Evolutionary conservation across 495 filamentous ascomycete genomes (phyloP), one percentile per base, ranked within the genome.

Genomic region (Lindgomyces ingoldianus): DNA sequence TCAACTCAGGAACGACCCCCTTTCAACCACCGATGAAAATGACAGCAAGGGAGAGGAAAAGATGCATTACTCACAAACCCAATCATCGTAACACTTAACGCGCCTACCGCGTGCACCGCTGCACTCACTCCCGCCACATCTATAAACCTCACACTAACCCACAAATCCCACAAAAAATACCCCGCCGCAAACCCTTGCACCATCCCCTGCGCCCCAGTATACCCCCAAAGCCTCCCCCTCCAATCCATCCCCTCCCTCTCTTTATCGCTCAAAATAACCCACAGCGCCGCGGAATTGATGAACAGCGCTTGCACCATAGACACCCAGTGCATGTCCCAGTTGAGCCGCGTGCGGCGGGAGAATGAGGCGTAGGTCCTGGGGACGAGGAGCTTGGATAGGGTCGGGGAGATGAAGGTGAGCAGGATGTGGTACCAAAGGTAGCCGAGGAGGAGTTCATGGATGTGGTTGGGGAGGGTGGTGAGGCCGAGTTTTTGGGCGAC

Each of bases 91-190:
- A 66, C 63, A 21, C 36, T 39, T 18, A 66, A 18, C 22, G 62
- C 67, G 3, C 67, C 60, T 1, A 62, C 50, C 1, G 67, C 67
- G 61, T 70, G 67, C 30, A 62, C 21, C 30, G 66, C 25, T 12
- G 55, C 51, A 26, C 50, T 63, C 0, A 42, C 26, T 2, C 67
- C 67, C 4, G 57, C 12, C 10, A 65, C 4, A 21, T 48, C 19
- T 6, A 65, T 45, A 49, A 66, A 62, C 36, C 42, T 41, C 10
- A 42, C 6, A 16, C 29, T 52, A 24, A 70, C 53, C 42, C 56
- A 45, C 2, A 70, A 25, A 55, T 70, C 67, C 67, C 67, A 70
- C 9, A 70, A 56, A 24, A 70, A 70, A 48, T 70, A 70, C 0
- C 67, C 67, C 1, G 60, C 60, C 1, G 62, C 67, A 18, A 65